phyloP scores from a whole-genome alignment of 805 yeast genomes.

The Suhomyces sp. region DNA sequence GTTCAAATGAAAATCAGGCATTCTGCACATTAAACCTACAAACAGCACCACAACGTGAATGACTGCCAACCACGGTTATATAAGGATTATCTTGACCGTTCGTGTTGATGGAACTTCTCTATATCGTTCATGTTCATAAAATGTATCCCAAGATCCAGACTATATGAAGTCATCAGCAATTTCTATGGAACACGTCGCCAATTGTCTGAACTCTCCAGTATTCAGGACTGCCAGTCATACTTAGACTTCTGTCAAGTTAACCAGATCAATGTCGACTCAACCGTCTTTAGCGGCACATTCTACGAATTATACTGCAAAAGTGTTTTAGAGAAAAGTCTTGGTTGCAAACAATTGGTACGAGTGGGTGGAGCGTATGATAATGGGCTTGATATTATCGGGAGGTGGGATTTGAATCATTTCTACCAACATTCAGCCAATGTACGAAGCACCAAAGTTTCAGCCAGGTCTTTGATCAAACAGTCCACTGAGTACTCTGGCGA shows the following conservation, averaged over 20 bases:
- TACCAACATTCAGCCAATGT: slow-evolving; percentile 5
- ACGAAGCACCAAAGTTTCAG: slow-evolving; percentile 2
- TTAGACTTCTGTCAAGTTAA: slow-evolving; percentile 27
- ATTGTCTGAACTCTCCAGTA: too few relatives aligned
- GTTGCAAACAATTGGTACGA: slow-evolving; percentile 37
- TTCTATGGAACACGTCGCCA: too few relatives aligned
- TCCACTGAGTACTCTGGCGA: slow-evolving; percentile 5
- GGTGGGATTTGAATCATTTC: slow-evolving; percentile 43
- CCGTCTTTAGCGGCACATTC: slow-evolving; percentile 55
- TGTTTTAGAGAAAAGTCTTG: slow-evolving; percentile 37
- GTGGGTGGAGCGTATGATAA: slow-evolving; percentile 58
- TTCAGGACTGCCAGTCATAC: slow-evolving; percentile 29
- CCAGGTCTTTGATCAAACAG: slow-evolving; percentile 5
- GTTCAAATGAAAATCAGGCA: too few relatives aligned
- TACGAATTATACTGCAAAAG: slow-evolving; percentile 50
- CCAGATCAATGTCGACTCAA: slow-evolving; percentile 25
- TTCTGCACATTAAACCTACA: too few relatives aligned
- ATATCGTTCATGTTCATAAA: too few relatives aligned
- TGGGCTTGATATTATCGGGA: slow-evolving; percentile 56
- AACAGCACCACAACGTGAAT: too few relatives aligned
- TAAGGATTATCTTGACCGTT: too few relatives aligned
- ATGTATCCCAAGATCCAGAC: too few relatives aligned
- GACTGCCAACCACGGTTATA: too few relatives aligned
- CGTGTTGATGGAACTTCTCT: too few relatives aligned
- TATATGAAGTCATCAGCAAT: too few relatives aligned